Percentiles rank a stretch among this genome's conserved stretches.
Evolutionary conservation across 345 rosid genomes (phyloP).

Genomic region (Eucalyptus polybractea): DNA sequence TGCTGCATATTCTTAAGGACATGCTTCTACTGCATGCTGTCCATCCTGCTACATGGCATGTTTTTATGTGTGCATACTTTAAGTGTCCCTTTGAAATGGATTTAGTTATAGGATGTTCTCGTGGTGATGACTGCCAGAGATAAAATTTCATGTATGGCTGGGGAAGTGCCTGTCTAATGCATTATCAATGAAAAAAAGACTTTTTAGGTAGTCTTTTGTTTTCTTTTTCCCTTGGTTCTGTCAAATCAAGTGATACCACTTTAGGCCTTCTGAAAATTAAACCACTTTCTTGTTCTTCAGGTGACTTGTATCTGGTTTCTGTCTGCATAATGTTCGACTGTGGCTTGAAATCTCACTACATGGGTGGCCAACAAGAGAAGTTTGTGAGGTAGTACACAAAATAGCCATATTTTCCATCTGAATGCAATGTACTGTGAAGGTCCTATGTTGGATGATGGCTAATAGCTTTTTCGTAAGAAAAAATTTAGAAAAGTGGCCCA

Average conservation of each 20-base stretch:
- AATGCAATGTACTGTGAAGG: background rate
- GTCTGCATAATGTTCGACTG: slow-evolving; percentile 57
- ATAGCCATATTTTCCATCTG: background rate
- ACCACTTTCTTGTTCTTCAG: slow-evolving; percentile 18
- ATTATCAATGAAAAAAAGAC: background rate
- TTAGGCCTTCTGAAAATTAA: background rate
- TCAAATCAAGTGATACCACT: background rate
- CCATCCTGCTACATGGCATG: background rate
- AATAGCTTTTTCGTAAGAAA: background rate
- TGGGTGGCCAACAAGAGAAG: slow-evolving; percentile 70
- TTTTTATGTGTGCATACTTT: background rate
- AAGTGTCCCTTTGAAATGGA: background rate
- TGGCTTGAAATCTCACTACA: slow-evolving; percentile 46
- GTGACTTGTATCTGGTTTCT: slow-evolving; percentile 21
- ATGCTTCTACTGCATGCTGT: background rate
- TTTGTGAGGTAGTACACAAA: slow-evolving; percentile 54
- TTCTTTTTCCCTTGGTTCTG: background rate
- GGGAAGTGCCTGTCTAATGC: background rate
- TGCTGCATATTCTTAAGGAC: background rate
- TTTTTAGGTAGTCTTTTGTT: background rate
- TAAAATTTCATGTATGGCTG: background rate
- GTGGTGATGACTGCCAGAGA: background rate
- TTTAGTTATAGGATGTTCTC: background rate
- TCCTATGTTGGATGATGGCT: background rate
- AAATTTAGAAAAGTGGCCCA: background rate